phyloP scores from a whole-genome alignment of 805 yeast species.

The Wickerhamomyces canadensis region DNA sequence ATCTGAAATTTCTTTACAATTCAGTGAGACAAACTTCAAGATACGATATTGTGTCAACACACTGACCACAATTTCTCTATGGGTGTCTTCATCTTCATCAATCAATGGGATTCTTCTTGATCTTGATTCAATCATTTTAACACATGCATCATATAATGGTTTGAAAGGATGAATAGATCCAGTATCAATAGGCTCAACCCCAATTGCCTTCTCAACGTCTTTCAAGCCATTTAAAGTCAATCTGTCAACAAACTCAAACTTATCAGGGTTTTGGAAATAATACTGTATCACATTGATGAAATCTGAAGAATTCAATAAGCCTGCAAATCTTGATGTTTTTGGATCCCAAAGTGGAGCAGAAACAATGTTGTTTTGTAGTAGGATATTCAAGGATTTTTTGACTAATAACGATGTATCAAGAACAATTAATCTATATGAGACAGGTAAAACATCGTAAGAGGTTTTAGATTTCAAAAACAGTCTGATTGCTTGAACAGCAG shows the following conservation, averaged over 20 bases:
- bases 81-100: conserved; percentile 88
- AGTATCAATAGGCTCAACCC: conserved; percentile 81
- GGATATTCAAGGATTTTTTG: conserved; percentile 82
- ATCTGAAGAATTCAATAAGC: conserved; percentile 85
- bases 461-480: conserved; percentile 83
- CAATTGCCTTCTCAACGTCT: conserved; percentile 82
- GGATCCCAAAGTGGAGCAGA: conserved; percentile 98
- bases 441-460: conserved; percentile 95
- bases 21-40: conserved; percentile 88
- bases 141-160: conserved; percentile 87
- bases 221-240: conserved; percentile 79
- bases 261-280: conserved; percentile 83
- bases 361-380: conserved; percentile 89
- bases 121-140: conserved; percentile 79
- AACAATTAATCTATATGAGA: conserved; percentile 86
- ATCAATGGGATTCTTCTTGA: conserved; percentile 93
- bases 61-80: conserved; percentile 89
- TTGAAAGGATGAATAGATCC: conserved; percentile 86
- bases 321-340: conserved; percentile 84
- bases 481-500: conserved; percentile 80
- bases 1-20: conserved; percentile 90
- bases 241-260: conserved; percentile 81
- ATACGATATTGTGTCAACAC: conserved; percentile 96
- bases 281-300: conserved; percentile 93
- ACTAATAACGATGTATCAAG: conserved; percentile 87